A percentile compares a stretch with the other conserved stretches of the same genome.
Evolutionary conservation across 2,329 filamentous ascomycete genomes (phyloP).

Genomic region (Penicillium sp.): DNA sequence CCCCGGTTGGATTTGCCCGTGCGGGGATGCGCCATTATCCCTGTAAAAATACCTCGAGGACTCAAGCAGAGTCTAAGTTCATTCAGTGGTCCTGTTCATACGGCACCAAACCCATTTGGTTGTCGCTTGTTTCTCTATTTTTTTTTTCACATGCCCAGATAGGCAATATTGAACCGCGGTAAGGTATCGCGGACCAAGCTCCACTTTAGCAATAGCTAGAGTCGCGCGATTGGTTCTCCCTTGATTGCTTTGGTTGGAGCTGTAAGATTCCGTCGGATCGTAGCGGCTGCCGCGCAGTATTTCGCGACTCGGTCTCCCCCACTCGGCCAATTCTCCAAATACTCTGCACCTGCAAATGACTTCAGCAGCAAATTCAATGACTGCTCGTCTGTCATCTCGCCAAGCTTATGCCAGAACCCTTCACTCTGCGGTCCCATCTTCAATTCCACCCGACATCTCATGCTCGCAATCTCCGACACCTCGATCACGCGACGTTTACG

Average conservation of each 20-base stretch:
- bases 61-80: no score
- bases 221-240: no score
- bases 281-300: constrained; percentile 1
- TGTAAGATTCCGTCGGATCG: not conserved
- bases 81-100: no score
- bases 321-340: not conserved
- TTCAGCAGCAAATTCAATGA: not conserved
- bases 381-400: not conserved
- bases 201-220: no score
- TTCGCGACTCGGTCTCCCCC: no score
- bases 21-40: not conserved
- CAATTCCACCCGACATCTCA: not conserved
- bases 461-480: not conserved
- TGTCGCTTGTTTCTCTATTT: no score
- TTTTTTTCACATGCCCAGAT: no score
- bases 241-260: no score
- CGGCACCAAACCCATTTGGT: no score
- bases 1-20: not conserved
- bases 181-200: no score
- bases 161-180: no score
- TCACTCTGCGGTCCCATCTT: not conserved
- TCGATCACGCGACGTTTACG: not conserved
- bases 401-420: not conserved
- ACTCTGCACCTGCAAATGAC: not conserved
- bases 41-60: no score